A percentile compares a stretch with the other conserved stretches of the same genome.
These are phyloP conservation scores for Pythium aristosporum DNA, from an alignment of 352 stramenopile genomes.

Conservation along the genomic window DNA sequence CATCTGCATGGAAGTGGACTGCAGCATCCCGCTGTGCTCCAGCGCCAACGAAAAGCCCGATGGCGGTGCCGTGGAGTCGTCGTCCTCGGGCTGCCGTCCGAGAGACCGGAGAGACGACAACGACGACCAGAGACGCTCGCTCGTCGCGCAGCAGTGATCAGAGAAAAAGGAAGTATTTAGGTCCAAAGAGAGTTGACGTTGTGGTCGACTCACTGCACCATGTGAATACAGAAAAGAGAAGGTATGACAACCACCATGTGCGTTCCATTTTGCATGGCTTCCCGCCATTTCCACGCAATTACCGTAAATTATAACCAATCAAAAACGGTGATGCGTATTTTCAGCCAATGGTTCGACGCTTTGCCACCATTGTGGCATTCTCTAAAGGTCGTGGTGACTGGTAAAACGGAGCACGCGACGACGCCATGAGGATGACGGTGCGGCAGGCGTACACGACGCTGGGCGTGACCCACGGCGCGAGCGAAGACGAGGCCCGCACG, in stretches of 20 bases:
- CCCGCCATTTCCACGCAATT: neutral
- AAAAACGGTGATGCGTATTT: neutral
- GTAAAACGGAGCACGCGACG: neutral
- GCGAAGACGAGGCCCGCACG: constrained; percentile 47
- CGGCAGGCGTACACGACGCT: constrained; percentile 46
- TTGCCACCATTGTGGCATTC: no score
- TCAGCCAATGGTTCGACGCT: neutral
- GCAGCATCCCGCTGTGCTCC: constrained; percentile 23
- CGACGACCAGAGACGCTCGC: constrained; percentile 21
- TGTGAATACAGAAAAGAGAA: constrained; percentile 1
- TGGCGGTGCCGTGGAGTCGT: no score
- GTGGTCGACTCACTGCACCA: neutral
- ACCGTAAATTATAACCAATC: neutral
- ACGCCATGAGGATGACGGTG: constrained; percentile 32
- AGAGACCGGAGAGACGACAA: constrained; percentile 27
- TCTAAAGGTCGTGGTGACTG: neutral
- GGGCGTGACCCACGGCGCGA: constrained; percentile 39
- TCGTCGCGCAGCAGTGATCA: constrained; percentile 18
- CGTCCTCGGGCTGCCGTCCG: constrained; percentile 9
- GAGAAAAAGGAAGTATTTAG: constrained; percentile 8
- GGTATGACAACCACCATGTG: no score
- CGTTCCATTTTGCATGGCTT: neutral
- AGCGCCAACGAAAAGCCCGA: constrained; percentile 6
- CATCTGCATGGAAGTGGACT: constrained; percentile 31
- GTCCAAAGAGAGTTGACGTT: neutral